phyloP scores from a whole-genome alignment of 2,329 filamentous ascomycete genomes.

The Exophiala mesophila region DNA sequence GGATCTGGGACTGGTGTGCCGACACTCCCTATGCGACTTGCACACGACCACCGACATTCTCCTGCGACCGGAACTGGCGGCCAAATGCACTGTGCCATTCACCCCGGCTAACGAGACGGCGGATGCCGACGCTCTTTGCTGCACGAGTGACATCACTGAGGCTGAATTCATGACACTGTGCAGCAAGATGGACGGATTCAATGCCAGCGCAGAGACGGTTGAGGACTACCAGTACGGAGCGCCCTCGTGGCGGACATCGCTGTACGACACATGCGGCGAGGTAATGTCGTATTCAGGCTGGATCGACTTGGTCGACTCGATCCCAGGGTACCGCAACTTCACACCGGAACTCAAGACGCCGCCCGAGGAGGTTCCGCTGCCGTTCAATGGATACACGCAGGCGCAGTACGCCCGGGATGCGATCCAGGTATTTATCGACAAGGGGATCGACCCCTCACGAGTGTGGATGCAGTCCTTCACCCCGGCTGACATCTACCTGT shows the following conservation, averaged over 20 bases:
- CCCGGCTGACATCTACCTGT: constrained; percentile 61
- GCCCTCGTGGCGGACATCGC: constrained; percentile 34
- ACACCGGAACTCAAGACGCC: constrained; percentile 65
- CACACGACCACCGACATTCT: constrained; percentile 67
- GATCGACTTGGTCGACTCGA: constrained; percentile 54
- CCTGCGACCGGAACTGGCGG: constrained; percentile 54
- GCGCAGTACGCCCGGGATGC: constrained; percentile 61
- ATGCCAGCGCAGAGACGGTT: constrained; percentile 51
- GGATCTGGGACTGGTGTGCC: constrained; percentile 62
- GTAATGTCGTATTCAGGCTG: constrained; percentile 58
- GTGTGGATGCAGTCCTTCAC: constrained; percentile 64
- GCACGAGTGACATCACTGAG: constrained; percentile 66
- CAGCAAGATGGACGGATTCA: constrained; percentile 65
- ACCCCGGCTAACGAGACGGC: constrained; percentile 48
- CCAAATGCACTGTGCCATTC: constrained; percentile 61
- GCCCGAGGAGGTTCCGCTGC: constrained; percentile 58
- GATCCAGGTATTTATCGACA: constrained; percentile 54
- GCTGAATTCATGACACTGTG: constrained; percentile 64
- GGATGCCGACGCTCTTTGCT: constrained; percentile 60
- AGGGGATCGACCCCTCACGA: constrained; percentile 49
- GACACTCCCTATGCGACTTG: constrained; percentile 63
- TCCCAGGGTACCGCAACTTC: constrained; percentile 53
- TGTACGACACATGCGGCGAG: constrained; percentile 49
- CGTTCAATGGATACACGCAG: constrained; percentile 63
- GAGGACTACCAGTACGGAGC: constrained; percentile 56